Percentiles rank a stretch among this genome's conserved stretches.
phyloP scores from a whole-genome alignment of 495 filamentous ascomycete species.

The Pyronema domesticum region DNA sequence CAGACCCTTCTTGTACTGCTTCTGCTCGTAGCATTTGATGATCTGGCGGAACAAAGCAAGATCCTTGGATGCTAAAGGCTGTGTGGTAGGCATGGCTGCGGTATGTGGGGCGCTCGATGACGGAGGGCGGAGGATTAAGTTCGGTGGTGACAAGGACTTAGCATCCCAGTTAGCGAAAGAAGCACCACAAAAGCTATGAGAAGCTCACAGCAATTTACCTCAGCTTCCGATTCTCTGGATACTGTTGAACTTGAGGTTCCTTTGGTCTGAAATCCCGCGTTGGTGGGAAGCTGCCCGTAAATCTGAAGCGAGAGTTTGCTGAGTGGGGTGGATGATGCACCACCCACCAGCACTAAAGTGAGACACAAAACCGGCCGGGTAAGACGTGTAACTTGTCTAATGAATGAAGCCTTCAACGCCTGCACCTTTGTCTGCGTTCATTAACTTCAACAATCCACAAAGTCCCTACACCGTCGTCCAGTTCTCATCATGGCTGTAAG shows the following conservation, averaged over 20 bases:
- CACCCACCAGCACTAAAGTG: neutral
- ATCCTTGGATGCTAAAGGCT: constrained; percentile 78
- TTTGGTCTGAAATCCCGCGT: neutral
- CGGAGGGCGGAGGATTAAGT: neutral
- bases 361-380: neutral
- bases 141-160: neutral
- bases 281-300: neutral
- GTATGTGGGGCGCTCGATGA: neutral
- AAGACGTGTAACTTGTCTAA: neutral
- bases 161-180: neutral
- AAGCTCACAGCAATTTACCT: neutral
- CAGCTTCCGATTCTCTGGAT: neutral
- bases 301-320: neutral
- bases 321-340: neutral
- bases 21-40: constrained; percentile 86
- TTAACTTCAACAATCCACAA: neutral
- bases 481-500: neutral
- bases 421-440: neutral
- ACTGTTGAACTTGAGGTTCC: neutral
- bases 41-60: constrained; percentile 81
- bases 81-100: constrained; percentile 42
- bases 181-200: neutral
- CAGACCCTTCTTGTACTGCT: constrained; percentile 89
- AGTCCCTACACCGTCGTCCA: neutral
- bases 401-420: neutral